phyloP scores from a whole-genome alignment of 352 stramenopile genomes.

The Phytopythium litorale region DNA sequence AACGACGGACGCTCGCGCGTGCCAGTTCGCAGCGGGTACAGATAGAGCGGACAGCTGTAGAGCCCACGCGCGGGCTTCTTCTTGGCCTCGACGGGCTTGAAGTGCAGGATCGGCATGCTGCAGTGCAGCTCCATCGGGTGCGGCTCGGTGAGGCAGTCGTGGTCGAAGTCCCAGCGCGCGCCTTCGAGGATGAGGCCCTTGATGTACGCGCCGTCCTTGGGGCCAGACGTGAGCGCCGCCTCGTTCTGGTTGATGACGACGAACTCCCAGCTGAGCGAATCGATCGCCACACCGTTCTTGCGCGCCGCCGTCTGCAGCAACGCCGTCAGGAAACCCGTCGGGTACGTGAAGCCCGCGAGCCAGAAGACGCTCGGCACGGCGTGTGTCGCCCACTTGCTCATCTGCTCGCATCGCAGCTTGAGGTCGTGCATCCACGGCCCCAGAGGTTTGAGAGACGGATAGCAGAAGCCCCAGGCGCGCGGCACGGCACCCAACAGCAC shows the following conservation, averaged over 20 bases:
- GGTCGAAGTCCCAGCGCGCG: conserved; percentile 90
- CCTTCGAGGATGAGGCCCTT: conserved; percentile 92
- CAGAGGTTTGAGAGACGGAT: conserved; percentile 93
- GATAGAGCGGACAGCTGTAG: conserved; percentile 94
- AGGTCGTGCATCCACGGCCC: conserved; percentile 92
- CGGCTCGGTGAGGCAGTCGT: conserved; percentile 87
- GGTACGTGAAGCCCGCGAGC: conserved; percentile 96
- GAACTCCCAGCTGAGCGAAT: conserved; percentile 95
- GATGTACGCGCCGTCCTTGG: conserved; percentile 91
- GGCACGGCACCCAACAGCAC: conserved; percentile 88
- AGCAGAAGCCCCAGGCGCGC: conserved; percentile 90
- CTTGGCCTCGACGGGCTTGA: conserved; percentile 94
- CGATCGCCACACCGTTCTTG: conserved; percentile 94
- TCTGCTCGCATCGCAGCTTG: conserved; percentile 86
- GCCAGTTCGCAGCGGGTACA: conserved; percentile 95
- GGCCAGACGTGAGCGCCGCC: conserved; percentile 66
- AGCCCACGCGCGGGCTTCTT: conserved; percentile 91
- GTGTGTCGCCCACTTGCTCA: conserved; percentile 87
- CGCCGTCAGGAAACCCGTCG: conserved; percentile 95
- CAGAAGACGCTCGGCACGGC: conserved; percentile 90
- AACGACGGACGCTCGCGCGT: conserved; percentile 94
- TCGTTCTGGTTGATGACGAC: conserved; percentile 89
- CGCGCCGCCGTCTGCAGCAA: conserved; percentile 93
- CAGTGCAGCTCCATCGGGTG: conserved; percentile 91
- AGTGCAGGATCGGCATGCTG: conserved; percentile 92